Base-by-base conservation (phyloP, 1,284 basidiomycete genomes). In the Papiliotrema nemorosa region DNA sequence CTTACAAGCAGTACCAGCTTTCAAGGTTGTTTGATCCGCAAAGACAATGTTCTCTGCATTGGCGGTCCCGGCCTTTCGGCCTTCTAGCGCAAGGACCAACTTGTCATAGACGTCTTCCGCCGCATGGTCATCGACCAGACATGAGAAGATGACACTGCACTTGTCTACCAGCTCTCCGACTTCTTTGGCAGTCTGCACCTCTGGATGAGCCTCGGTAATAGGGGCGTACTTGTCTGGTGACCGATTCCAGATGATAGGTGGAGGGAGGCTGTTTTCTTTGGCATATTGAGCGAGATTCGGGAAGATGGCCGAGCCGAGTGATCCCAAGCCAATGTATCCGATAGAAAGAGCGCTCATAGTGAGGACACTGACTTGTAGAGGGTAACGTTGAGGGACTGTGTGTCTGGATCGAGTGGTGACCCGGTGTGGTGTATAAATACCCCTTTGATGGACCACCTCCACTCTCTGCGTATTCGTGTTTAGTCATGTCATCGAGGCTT, bases 281-380 rank as follows among this genome's bases (percentile, higher is more conserved):
- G 63, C 61, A 47, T 62, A 57, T 27, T 44, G 46, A 2, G 54
- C 59, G 14, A 70, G 58, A 55, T 65, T 63, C 21, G 41, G 49
- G 13, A 60, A 51, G 46, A 69, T 66, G 40, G 53, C 55, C 7
- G 54, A 31, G 41, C 68, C 68, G 55, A 70, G 64, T 40, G 58
- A 57, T n/a, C 66, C 66, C 18, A 70, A 62, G 21, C 66, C 67
- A 36, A 60, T 52, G 51, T 62, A 70, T 2, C 60, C 67, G 47
- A 66, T 57, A 7, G 14, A 31, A 14, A 14, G 14, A 31, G 29
- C 14, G 29, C 9, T 31, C 29, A 31, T 31, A 14, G 9, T 14
- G 29, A 7, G 14, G 29, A 31, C 9, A n/a, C n/a, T n/a, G n/a
- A n/a, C 29, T 7, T 31, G 29, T 7, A 31, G 14, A 31, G 29